Percentiles rank a stretch among this genome's conserved stretches.
These are phyloP conservation scores for Porpolomopsis calyptriformis DNA, from an alignment of 768 basidiomycete genomes.

Conservation along the genomic window DNA sequence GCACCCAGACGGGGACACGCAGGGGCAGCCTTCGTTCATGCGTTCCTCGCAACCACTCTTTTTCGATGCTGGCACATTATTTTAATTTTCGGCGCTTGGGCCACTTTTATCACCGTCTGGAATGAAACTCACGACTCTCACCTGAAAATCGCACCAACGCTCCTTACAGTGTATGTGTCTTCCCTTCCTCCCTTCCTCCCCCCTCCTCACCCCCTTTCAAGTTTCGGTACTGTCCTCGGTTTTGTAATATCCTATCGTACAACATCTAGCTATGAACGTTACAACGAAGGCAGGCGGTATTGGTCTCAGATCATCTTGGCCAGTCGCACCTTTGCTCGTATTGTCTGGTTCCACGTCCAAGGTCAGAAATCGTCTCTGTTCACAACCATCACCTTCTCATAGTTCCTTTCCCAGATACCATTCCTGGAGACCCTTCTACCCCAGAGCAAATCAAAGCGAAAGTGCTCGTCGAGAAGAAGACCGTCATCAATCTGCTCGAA, in stretches of 20 bases:
- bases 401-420: conserved; percentile 8
- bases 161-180: conserved; percentile 55
- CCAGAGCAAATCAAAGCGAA: conserved; percentile 32
- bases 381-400: conserved; percentile 12
- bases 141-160: conserved; percentile 36
- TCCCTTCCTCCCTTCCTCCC: background rate
- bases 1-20: background rate
- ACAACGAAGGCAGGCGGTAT: conserved; percentile 58
- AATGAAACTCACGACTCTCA: conserved; percentile 28
- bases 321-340: conserved; percentile 46
- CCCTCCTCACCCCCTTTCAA: conserved; percentile 10
- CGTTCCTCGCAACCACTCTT: conserved; percentile 28
- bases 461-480: conserved; percentile 55
- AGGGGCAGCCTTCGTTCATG: background rate
- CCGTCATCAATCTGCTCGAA: conserved; percentile 55
- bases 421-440: conserved; percentile 6
- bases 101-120: conserved; percentile 44
- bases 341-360: conserved; percentile 49
- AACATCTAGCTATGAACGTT: conserved; percentile 64
- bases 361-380: conserved; percentile 22
- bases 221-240: conserved; percentile 57
- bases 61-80: conserved; percentile 62
- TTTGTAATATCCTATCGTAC: conserved; percentile 66
- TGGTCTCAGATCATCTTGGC: conserved; percentile 62
- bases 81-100: conserved; percentile 54